Percentiles rank a stretch among this genome's conserved stretches.
These are phyloP conservation scores for Suhomyces xylopsoci DNA, from an alignment of 805 yeast genomes.

Conservation along the genomic window DNA sequence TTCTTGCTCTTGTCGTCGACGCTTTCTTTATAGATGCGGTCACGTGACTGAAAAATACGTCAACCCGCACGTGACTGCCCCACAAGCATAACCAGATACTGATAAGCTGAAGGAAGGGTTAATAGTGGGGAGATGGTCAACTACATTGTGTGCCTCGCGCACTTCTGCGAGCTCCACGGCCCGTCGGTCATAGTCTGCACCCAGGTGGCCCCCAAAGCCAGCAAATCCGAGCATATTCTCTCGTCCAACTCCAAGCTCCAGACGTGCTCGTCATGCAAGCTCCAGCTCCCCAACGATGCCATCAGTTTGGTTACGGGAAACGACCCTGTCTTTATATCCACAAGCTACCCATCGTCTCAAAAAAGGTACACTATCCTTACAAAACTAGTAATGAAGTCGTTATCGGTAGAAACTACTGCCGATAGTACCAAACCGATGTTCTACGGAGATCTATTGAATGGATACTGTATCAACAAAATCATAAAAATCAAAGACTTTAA, in stretches of 20 bases:
- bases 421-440: constrained; percentile 60
- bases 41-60: not conserved
- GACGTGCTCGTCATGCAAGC: constrained; percentile 58
- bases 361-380: constrained; percentile 52
- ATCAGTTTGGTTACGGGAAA: constrained; percentile 17
- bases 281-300: constrained; percentile 46
- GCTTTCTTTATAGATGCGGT: not conserved
- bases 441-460: constrained; percentile 60
- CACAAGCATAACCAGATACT: too few relatives aligned
- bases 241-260: constrained; percentile 41
- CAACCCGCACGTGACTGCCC: not conserved
- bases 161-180: constrained; percentile 78
- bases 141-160: constrained; percentile 57
- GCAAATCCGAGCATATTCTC: constrained; percentile 25
- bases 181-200: constrained; percentile 67
- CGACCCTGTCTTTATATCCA: constrained; percentile 42
- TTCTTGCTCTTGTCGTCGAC: not conserved
- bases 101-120: too few relatives aligned
- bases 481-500: constrained; percentile 62
- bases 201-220: constrained; percentile 5
- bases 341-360: constrained; percentile 56
- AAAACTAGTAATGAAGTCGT: constrained; percentile 58
- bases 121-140: too few relatives aligned
- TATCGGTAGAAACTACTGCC: constrained; percentile 63
- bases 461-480: constrained; percentile 56